Evolutionary conservation across 306 rosid genomes (phyloP).

Genomic region (Carpinus fangiana): DNA sequence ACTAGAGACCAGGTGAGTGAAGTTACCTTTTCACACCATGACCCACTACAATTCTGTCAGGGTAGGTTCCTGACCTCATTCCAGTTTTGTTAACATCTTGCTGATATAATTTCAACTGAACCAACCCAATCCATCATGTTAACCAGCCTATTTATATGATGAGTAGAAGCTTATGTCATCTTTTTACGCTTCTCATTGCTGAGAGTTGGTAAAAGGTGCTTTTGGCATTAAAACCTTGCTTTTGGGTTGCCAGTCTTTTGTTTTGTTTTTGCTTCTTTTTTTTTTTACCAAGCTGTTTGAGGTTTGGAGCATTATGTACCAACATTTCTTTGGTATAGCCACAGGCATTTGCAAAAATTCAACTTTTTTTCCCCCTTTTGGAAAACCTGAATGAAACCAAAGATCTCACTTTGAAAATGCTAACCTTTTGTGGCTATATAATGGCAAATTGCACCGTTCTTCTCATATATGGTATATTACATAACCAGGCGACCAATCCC

Average conservation of each 20-base stretch:
- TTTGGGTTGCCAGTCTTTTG: not conserved
- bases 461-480: not conserved
- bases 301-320: not conserved
- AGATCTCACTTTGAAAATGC: not conserved
- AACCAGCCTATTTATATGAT: not conserved
- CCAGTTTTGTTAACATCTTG: not conserved
- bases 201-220: not conserved
- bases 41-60: not conserved
- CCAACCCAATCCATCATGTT: not conserved
- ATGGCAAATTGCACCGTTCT: not conserved
- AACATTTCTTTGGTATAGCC: not conserved
- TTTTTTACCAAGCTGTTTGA: not conserved
- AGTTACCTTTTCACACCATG: not conserved
- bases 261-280: not conserved
- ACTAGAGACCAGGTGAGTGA: not conserved
- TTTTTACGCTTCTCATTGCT: not conserved
- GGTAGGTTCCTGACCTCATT: not conserved
- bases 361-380: not conserved
- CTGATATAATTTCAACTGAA: not conserved
- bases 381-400: not conserved
- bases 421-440: not conserved
- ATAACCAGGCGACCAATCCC: constrained; percentile 74
- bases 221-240: not conserved
- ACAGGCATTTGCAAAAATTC: not conserved
- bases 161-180: not conserved